Percentiles rank a stretch among this genome's conserved stretches.
phyloP scores from a whole-genome alignment of 106 monocot genomes.

The Chionographis japonica region DNA sequence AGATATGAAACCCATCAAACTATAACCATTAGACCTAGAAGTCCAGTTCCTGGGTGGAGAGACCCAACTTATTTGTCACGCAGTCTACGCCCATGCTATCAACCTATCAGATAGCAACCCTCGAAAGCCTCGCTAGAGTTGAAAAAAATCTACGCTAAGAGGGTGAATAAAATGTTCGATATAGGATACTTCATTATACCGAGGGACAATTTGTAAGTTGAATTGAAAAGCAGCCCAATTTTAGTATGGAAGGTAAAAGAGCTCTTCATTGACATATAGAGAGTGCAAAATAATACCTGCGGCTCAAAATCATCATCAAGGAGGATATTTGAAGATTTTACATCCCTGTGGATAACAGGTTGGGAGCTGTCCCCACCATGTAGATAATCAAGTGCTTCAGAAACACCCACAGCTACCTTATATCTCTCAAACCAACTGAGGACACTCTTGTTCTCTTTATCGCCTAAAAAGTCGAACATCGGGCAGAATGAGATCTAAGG shows the following conservation, averaged over 20 bases:
- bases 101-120: too few species aligned
- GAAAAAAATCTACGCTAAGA: too few species aligned
- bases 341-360: conserved; percentile 79
- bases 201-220: too few species aligned
- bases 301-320: conserved; percentile 59
- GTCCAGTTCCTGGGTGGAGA: too few species aligned
- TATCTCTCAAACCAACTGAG: conserved; percentile 62
- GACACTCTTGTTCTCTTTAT: conserved; percentile 11
- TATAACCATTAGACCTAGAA: too few species aligned
- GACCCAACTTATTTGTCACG: too few species aligned
- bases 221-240: too few species aligned
- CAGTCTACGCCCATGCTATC: too few species aligned
- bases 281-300: conserved; percentile 30
- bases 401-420: conserved; percentile 56
- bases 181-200: too few species aligned
- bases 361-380: conserved; percentile 31
- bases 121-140: too few species aligned
- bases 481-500: not conserved
- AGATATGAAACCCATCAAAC: too few species aligned
- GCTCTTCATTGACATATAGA: not conserved
- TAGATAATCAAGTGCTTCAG: conserved; percentile 63
- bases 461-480: conserved; percentile 27
- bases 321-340: conserved; percentile 93
- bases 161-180: too few species aligned
- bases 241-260: not conserved